Conservation (phyloP, 2,329 filamentous ascomycete genomes). For the Xylaria hypoxylon region DNA sequence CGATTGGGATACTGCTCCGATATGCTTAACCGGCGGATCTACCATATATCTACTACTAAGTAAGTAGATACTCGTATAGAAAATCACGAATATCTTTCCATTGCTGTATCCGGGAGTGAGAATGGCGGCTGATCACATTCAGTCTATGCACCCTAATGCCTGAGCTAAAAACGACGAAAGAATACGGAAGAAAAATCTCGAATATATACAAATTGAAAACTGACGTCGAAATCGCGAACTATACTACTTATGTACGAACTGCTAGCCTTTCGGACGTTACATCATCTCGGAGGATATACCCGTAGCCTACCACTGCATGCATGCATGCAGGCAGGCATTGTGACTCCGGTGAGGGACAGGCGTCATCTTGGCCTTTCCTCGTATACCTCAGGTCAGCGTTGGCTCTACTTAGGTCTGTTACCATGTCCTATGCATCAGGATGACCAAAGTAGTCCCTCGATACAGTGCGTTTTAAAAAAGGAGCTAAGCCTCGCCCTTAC, state of each 20-base stretch:
- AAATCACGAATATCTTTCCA: neutral
- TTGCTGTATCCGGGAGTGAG: neutral
- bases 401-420: too few relatives aligned
- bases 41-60: neutral
- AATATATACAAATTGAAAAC: neutral
- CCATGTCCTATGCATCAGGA: neutral
- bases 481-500: neutral
- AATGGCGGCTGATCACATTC: neutral
- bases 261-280: slow-evolving; percentile 24
- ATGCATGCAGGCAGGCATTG: slow-evolving; percentile 30
- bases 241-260: slow-evolving; percentile 25
- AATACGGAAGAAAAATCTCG: neutral
- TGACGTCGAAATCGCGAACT: slow-evolving; percentile 33
- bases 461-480: neutral
- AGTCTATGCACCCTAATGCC: neutral
- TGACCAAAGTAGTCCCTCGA: neutral
- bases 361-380: slow-evolving; percentile 5
- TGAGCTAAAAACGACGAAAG: neutral
- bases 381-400: neutral
- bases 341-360: slow-evolving; percentile 14
- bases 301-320: slow-evolving; percentile 36
- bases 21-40: slow-evolving; percentile 27
- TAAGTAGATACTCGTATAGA: neutral
- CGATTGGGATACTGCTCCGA: slow-evolving; percentile 33
- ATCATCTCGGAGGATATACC: slow-evolving; percentile 36